Evolutionary conservation across 2,329 filamentous ascomycete genomes (phyloP), one percentile per base, ranked within the genome.

Genomic region (Microcyclospora pomicola): DNA sequence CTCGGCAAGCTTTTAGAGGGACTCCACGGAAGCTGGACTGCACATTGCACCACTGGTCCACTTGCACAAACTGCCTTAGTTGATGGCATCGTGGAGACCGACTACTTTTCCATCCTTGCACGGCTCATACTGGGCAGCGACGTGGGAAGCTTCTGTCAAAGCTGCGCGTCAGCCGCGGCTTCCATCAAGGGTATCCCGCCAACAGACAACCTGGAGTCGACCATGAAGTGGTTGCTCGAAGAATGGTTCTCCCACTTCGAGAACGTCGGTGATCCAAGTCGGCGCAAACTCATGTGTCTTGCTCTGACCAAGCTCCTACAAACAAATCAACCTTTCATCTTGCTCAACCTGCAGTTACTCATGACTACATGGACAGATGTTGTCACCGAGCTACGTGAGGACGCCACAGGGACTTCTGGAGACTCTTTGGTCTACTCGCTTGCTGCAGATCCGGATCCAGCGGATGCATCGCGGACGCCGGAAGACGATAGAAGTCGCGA

Each of bases 71-170:
- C 74, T 14, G 72, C 77, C 31, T 73, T 75, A 24, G 72, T 95
- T 27, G 80, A 80, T 49, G 75, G 77, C 10, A 71, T 86, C 9
- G 78, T 82, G 1, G 77, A 94, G 53, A 82, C 82, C 0, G 83
- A 94, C 54, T 94, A 93, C 57, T 81, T 93, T 53, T 73, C 76
- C 4, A 76, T 96, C 2, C 68, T 98, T 2, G 79, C 84, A 2
- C 80, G 87, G 1, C 71, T 96, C 12, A 74, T 79, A 0, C 63
- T 93, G 2, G 77, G 78, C 1, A 80, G 81, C 29, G 19, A 24
- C 7, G 83, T 87, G 1, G 61, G 61, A 2, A 65, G 82, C 2
- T 80, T 94, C 47, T 64, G 78, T 10, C 63, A 67, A 33, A 69
- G 68, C 1, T 52, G 74, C 4, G 66, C 72, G 13, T 47, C 47